These are phyloP conservation scores for Cladosporium sp. DNA, from an alignment of 2,329 filamentous ascomycete species.

Conservation along the genomic window DNA sequence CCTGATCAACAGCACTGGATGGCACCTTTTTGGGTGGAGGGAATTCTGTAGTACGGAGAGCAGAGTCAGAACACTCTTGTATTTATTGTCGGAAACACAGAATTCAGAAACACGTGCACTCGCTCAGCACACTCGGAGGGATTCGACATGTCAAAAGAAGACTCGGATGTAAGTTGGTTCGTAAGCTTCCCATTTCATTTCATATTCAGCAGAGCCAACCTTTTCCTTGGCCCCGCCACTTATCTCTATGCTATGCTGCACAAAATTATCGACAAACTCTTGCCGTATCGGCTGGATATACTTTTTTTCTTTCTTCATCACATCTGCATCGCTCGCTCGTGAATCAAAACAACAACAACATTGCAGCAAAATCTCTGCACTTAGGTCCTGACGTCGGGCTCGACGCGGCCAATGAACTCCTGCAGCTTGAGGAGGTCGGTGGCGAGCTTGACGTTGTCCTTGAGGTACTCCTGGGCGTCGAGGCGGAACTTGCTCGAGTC, in stretches of 20 bases:
- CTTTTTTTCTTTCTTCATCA: constrained; percentile 4
- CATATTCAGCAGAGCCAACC: not conserved
- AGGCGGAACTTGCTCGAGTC: constrained; percentile 75
- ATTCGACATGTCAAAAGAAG: not conserved
- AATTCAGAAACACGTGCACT: not conserved
- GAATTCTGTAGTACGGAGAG: not conserved
- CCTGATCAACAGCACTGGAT: constrained; percentile 9
- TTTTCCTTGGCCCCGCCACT: not conserved
- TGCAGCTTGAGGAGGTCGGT: constrained; percentile 87
- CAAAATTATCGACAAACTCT: constrained; percentile 2
- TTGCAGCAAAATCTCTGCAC: not conserved
- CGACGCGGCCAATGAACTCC: constrained; percentile 86
- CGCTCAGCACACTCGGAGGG: not conserved
- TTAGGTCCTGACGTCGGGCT: constrained; percentile 96
- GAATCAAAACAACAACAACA: not conserved
- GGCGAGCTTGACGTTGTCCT: constrained; percentile 83
- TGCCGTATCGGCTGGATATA: constrained; percentile 7
- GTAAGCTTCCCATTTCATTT: constrained; percentile 6
- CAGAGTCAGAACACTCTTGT: not conserved
- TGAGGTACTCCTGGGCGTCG: constrained; percentile 91
- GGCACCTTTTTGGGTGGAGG: not conserved
- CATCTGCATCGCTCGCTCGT: constrained; percentile 4
- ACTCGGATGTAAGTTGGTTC: not conserved
- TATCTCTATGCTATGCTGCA: constrained; percentile 13
- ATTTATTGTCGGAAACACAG: not conserved